Evolutionary conservation across 2,329 filamentous ascomycete species (phyloP), one percentile per base, ranked within the genome.

Genomic region (Colletotrichum sansevieriae): DNA sequence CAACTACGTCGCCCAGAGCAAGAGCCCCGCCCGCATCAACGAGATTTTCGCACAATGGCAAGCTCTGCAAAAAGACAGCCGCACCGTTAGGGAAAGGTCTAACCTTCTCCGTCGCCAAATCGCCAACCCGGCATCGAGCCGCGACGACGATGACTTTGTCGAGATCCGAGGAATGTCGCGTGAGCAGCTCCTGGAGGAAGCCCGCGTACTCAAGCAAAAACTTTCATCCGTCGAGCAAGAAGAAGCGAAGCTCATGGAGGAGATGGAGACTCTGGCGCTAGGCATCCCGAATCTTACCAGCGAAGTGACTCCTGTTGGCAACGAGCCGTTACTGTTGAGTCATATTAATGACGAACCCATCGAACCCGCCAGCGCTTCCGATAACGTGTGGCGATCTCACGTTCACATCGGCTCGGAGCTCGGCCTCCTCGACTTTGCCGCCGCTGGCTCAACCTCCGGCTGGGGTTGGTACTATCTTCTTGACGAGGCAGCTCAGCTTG

Each of bases 381-480:
- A 83, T 72, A 80, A 82, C 65, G 81, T 87, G 7, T 90, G 87
- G 87, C 85, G 89, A 47, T 95, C 92, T 0, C 95, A 98, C 78
- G 92, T 96, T 8, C 88, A 95, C 73, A 95, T 99, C 73, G 96
- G 96, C 37, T 85, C 89, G 4, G 89, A 94, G 75, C 87, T 99
- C n/a, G 90, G 91, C 39, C 86, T 99, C n/a, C 84, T 99, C 59
- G 95, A 99, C 81, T 98, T 99, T 76, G 85, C 91, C 5, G 90
- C 87, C 68, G 94, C 94, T 5, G 91, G 91, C 2, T 90, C 88
- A n/a, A 91, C 93, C 1, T 93, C 91, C 3, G 96, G 96, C 43
- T 99, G 95, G 95, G 96, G 96, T 1, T 99, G 94, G 93, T 99
- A 99, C 82, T 98, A 94, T 80, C 88, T 99, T 11, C 84, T 93